A percentile compares a stretch with the other conserved stretches of the same genome.
Conservation (phyloP, 305 asterid genomes). For the Solanum hybrid region DNA sequence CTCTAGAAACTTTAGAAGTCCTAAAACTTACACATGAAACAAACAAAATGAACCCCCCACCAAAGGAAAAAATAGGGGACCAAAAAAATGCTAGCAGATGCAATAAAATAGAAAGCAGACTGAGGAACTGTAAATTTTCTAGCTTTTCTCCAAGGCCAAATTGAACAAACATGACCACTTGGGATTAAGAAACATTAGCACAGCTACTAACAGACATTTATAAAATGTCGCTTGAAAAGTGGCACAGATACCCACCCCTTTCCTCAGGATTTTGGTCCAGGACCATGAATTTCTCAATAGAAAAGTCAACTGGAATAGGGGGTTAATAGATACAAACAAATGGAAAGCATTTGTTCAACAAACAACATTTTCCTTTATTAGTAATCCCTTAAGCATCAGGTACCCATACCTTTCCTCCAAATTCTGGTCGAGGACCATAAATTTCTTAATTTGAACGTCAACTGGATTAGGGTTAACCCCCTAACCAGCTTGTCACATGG, state of each 20-base stretch:
- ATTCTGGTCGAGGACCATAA: neutral
- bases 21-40: neutral
- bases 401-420: neutral
- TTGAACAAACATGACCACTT: neutral
- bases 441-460: neutral
- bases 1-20: neutral
- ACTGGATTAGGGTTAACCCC: neutral
- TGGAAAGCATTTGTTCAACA: neutral
- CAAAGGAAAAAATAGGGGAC: neutral
- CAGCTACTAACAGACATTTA: neutral
- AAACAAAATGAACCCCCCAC: neutral
- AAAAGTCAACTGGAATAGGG: neutral
- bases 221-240: neutral
- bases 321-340: neutral
- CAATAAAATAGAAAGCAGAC: neutral
- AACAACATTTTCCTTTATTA: neutral
- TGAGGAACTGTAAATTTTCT: neutral
- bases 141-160: neutral
- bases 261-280: neutral
- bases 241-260: slow-evolving; percentile 1
- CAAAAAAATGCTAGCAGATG: neutral
- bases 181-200: neutral
- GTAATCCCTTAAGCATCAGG: neutral
- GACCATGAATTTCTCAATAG: neutral
- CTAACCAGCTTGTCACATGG: neutral